phyloP scores from a whole-genome alignment of 1,139 yeast species.

The Candida dubliniensis region DNA sequence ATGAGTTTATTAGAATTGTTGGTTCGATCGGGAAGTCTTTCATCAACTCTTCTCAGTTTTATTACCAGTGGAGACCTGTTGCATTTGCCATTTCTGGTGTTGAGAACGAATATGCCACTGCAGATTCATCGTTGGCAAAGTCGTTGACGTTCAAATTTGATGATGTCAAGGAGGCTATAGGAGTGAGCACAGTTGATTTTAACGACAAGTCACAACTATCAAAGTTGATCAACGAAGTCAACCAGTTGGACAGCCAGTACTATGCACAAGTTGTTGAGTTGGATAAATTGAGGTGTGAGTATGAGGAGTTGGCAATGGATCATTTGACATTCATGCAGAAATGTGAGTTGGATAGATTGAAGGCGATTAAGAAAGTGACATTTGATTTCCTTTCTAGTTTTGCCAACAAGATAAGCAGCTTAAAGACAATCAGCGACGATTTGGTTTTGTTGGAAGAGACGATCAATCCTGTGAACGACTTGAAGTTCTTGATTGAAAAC shows the following conservation, averaged over 20 bases:
- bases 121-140: slow-evolving; percentile 25
- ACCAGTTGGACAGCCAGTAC: slow-evolving; percentile 62
- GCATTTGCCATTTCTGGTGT: slow-evolving; percentile 62
- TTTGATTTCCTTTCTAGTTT: slow-evolving; percentile 71
- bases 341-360: slow-evolving; percentile 77
- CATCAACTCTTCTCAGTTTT: slow-evolving; percentile 74
- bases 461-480: slow-evolving; percentile 68
- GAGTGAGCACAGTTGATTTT: slow-evolving; percentile 50
- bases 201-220: slow-evolving; percentile 53
- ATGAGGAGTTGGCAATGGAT: slow-evolving; percentile 74
- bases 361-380: slow-evolving; percentile 74
- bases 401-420: slow-evolving; percentile 57
- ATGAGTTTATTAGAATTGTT: slow-evolving; percentile 66
- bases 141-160: slow-evolving; percentile 37
- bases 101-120: slow-evolving; percentile 2
- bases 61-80: slow-evolving; percentile 78
- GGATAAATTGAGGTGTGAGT: slow-evolving; percentile 68
- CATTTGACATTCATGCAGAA: slow-evolving; percentile 79
- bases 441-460: slow-evolving; percentile 65
- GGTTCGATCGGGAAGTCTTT: slow-evolving; percentile 64
- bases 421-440: slow-evolving; percentile 63
- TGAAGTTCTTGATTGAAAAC: slow-evolving; percentile 65
- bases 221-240: slow-evolving; percentile 58
- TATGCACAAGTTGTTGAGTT: slow-evolving; percentile 55
- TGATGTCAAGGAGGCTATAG: slow-evolving; percentile 60